Conservation (phyloP, 2,329 filamentous ascomycete species). For the Cryphonectria carpinicola region DNA sequence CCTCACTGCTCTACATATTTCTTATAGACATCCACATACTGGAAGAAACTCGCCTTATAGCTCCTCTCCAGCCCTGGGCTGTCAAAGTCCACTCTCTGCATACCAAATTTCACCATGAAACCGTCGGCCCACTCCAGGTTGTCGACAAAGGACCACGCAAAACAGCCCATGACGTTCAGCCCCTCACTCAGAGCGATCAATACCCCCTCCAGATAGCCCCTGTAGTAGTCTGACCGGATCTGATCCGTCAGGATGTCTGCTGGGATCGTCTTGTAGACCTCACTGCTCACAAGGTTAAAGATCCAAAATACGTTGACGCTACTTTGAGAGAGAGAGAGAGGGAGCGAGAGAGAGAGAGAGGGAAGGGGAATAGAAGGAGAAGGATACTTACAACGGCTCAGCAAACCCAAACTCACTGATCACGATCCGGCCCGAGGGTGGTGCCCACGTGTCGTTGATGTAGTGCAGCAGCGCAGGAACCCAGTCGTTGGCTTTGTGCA, state of each 20-base stretch:
- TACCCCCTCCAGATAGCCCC: conserved; percentile 21
- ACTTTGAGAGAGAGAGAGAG: not conserved
- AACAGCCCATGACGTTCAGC: conserved; percentile 15
- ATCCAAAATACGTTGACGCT: not conserved
- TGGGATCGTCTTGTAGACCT: conserved; percentile 22
- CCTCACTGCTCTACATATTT: conserved; percentile 16
- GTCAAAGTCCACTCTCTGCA: conserved; percentile 21
- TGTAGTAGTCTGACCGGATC: conserved; percentile 23
- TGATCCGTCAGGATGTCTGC: conserved; percentile 23
- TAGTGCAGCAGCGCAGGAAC: conserved; percentile 23
- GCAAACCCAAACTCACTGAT: conserved; percentile 22
- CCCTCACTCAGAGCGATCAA: conserved; percentile 20
- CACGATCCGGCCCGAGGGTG: conserved; percentile 17
- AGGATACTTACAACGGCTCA: conserved; percentile 12
- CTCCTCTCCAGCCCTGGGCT: conserved; percentile 17
- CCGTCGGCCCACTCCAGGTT: conserved; percentile 21
- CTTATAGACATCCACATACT: conserved; percentile 21
- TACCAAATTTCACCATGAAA: conserved; percentile 17
- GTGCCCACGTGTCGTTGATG: conserved; percentile 20
- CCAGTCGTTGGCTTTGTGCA: conserved; percentile 22
- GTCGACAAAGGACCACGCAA: conserved; percentile 24
- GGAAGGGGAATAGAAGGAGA: not conserved
- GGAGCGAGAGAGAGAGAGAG: not conserved
- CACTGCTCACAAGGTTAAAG: conserved; percentile 5
- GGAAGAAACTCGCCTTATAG: conserved; percentile 25